Percentiles rank a stretch among this genome's conserved stretches.
phyloP scores from a whole-genome alignment of 2,329 filamentous ascomycete genomes.

The Lasiodiplodia citricola region DNA sequence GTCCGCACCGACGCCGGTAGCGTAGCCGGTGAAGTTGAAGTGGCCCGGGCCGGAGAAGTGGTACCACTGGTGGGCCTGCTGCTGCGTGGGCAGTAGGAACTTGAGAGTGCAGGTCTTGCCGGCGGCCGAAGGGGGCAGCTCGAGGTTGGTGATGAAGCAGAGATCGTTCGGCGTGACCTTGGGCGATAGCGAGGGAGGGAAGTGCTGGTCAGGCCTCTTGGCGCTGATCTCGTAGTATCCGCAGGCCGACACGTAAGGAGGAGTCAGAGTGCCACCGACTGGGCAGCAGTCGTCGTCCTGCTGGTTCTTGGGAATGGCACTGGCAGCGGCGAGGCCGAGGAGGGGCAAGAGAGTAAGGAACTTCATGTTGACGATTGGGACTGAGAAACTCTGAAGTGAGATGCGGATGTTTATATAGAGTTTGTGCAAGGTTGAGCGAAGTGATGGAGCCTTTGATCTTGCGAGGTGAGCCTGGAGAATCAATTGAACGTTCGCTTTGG shows the following conservation, averaged over 20 bases:
- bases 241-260: conserved; percentile 26
- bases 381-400: neutral
- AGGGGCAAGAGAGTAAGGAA: conserved; percentile 2
- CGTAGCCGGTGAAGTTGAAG: conserved; percentile 32
- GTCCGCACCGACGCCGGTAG: conserved; percentile 30
- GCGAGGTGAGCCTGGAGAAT: neutral
- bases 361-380: neutral
- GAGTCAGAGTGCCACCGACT: conserved; percentile 27
- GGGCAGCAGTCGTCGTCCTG: conserved; percentile 30
- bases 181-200: conserved; percentile 24
- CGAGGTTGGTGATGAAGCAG: conserved; percentile 32
- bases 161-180: conserved; percentile 30
- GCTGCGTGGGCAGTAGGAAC: conserved; percentile 35
- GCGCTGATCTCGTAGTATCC: conserved; percentile 30
- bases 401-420: neutral
- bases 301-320: conserved; percentile 9
- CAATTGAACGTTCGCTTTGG: neutral
- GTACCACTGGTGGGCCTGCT: conserved; percentile 28
- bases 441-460: neutral
- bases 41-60: conserved; percentile 29
- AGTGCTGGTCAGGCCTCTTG: conserved; percentile 28
- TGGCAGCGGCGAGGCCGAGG: conserved; percentile 12
- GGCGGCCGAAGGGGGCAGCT: conserved; percentile 28
- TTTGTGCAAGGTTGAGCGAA: neutral
- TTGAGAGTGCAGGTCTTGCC: conserved; percentile 39